A percentile compares a stretch with the other conserved stretches of the same genome.
Conservation (phyloP, 73 alveolate species). For the Paramecium tetraurelia region DNA sequence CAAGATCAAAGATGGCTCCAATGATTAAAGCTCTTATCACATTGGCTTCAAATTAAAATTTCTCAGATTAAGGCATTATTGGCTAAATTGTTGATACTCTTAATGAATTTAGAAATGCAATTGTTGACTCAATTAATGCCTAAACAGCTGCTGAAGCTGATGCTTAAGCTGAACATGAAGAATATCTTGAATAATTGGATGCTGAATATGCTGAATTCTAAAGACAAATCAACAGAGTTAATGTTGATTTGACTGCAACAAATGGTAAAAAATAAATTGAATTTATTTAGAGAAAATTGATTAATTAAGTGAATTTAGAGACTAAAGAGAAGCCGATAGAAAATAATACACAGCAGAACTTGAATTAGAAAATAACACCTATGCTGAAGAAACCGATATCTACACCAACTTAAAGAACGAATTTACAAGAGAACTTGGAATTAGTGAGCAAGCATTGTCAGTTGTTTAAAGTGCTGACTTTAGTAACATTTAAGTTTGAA, state of each 20-base stretch:
- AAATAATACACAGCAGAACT: not conserved
- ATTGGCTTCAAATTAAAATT: constrained; percentile 39
- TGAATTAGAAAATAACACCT: constrained; percentile 44
- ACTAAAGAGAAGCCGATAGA: constrained; percentile 16
- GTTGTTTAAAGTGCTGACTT: constrained; percentile 21
- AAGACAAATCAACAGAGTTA: not conserved
- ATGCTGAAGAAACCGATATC: constrained; percentile 37
- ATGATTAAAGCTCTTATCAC: constrained; percentile 40
- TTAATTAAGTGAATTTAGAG: constrained; percentile 37
- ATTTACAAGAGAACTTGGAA: constrained; percentile 15
- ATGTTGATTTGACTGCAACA: constrained; percentile 1
- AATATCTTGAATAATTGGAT: constrained; percentile 11
- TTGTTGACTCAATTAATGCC: constrained; percentile 17
- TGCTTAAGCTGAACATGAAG: constrained; percentile 10
- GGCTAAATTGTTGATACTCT: constrained; percentile 45
- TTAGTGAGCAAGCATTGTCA: constrained; percentile 17
- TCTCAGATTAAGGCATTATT: constrained; percentile 17
- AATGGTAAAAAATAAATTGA: not conserved
- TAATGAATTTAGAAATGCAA: constrained; percentile 38
- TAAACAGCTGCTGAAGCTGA: constrained; percentile 38
- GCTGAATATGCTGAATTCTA: constrained; percentile 44
- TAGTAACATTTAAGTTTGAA: not conserved
- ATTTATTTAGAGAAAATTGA: constrained; percentile 26
- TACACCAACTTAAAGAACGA: constrained; percentile 21
- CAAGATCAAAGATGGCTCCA: constrained; percentile 42